Evolutionary conservation across 805 yeast genomes (phyloP), one percentile per base, ranked within the genome.

Genomic region (Kodamaea nitidulidarum): DNA sequence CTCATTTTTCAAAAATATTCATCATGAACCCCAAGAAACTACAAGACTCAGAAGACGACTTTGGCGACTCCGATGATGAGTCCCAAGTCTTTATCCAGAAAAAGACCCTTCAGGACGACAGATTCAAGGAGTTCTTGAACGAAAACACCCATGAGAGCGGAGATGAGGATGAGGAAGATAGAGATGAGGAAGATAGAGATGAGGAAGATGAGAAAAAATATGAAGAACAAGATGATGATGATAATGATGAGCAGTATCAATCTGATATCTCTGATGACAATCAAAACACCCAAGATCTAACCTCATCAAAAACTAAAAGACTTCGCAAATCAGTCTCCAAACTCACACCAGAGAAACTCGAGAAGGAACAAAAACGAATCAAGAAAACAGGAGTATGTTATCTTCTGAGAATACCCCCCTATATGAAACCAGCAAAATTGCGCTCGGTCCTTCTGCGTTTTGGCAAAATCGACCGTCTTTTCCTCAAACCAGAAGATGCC

Each of bases 371-470:
- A 44, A 73, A 73, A 48, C 75, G 74, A 49, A 71, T 76, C 26
- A 77, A 73, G 44, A 80, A 76, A 50, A 81, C 96, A 0, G 98
- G 98, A 4, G 96, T 93, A 2, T 82, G 95, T n/a, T 93, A 93
- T 51, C 61, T 93, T 2, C 88, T 97, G 0, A 76, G 82, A 36
- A 76, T 93, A 7, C 98, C 98, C 0, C 98, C 98, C 17, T 93
- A 84, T 56, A 93, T 93, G 98, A 90, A 90, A 57, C 98, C 98
- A 1, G 78, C 83, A 2, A 93, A 88, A 57, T 69, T 93, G 63
- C 74, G 95, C 51, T 93, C 88, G 37, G 75, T 93, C 9, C 66
- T 93, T 24, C 61, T 80, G 3, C 70, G 87, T 45, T 93, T 91
- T 63, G 98, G 98, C 8, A 80, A 78, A 43, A 73, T 91, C n/a